Percentiles rank a stretch among this genome's conserved stretches.
Evolutionary conservation across 257 asterid genomes (phyloP).

Genomic region (Eustoma russellianum): DNA sequence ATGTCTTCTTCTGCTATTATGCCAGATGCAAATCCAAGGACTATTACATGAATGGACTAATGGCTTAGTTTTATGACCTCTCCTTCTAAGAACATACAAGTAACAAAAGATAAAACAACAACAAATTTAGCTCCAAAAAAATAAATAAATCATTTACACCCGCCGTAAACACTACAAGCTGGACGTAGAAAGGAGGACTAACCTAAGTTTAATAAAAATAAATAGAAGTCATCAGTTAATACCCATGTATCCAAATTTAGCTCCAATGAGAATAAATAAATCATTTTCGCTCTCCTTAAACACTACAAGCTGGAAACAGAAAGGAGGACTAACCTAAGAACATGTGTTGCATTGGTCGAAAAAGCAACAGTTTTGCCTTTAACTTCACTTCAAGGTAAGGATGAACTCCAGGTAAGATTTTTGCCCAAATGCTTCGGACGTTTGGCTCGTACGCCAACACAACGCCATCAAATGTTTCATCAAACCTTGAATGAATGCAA

Average conservation of each 20-base stretch:
- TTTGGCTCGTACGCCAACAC: conserved; percentile 68
- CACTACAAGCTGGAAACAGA: too few relatives aligned
- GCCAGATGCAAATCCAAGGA: conserved; percentile 74
- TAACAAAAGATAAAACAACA: background rate
- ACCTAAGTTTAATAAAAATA: too few relatives aligned
- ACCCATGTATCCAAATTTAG: too few relatives aligned
- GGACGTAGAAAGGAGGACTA: too few relatives aligned
- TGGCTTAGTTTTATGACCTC: conserved; percentile 61
- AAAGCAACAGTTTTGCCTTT: conserved; percentile 48
- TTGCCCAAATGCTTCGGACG: conserved; percentile 33
- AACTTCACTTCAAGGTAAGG: conserved; percentile 58
- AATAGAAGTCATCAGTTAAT: too few relatives aligned
- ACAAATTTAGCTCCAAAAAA: too few relatives aligned
- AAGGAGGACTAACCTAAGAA: conserved; percentile 37
- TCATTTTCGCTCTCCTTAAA: too few relatives aligned
- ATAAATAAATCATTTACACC: too few relatives aligned
- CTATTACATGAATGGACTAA: conserved; percentile 49
- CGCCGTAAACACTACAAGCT: too few relatives aligned
- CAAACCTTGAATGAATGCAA: conserved; percentile 35
- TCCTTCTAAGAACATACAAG: conserved; percentile 43
- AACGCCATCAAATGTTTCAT: conserved; percentile 67
- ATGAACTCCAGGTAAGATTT: conserved; percentile 53
- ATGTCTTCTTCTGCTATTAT: conserved; percentile 52
- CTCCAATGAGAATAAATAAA: too few relatives aligned
- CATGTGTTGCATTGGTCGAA: conserved; percentile 62